Percentiles rank a stretch among this genome's conserved stretches.
phyloP scores from a whole-genome alignment of 768 basidiomycete genomes.

The Inosperma sp. region DNA sequence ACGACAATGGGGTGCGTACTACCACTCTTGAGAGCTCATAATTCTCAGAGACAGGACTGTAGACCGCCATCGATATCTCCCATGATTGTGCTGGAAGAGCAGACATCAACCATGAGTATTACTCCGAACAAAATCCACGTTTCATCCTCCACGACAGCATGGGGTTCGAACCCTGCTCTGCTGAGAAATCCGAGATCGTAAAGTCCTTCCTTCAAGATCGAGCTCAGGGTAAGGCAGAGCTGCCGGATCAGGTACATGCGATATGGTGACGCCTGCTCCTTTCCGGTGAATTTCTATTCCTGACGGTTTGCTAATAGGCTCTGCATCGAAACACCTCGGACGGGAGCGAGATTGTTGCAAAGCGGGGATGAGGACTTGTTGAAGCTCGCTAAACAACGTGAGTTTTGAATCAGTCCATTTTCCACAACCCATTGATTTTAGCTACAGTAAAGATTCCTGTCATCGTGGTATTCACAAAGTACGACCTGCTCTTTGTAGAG shows the following conservation, averaged over 20 bases:
- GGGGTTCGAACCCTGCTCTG: slow-evolving; percentile 30
- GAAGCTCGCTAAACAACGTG: slow-evolving; percentile 14
- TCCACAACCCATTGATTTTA: not conserved
- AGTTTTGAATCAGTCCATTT: not conserved
- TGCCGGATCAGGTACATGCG: slow-evolving; percentile 22
- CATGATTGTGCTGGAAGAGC: slow-evolving; percentile 20
- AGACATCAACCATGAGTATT: slow-evolving; percentile 23
- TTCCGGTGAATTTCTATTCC: not conserved
- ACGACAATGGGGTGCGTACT: too few relatives aligned
- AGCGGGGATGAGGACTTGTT: slow-evolving; percentile 25
- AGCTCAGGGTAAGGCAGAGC: slow-evolving; percentile 1
- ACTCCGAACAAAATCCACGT: slow-evolving; percentile 18
- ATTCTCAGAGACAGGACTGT: not conserved
- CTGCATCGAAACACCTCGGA: slow-evolving; percentile 22
- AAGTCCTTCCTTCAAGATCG: slow-evolving; percentile 20
- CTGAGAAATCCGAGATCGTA: slow-evolving; percentile 19
- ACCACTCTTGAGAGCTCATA: not conserved
- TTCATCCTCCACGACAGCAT: slow-evolving; percentile 30
- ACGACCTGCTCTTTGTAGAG: slow-evolving; percentile 21
- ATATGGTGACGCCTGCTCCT: slow-evolving; percentile 20
- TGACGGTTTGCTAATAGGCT: slow-evolving; percentile 15
- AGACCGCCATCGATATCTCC: slow-evolving; percentile 20
- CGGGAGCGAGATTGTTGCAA: slow-evolving; percentile 18
- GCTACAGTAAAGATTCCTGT: slow-evolving; percentile 20
- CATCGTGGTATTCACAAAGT: slow-evolving; percentile 32